A percentile compares a stretch with the other conserved stretches of the same genome.
These are phyloP conservation scores for Aphanomyces invadans DNA, from an alignment of 352 stramenopile species.

Conservation along the genomic window DNA sequence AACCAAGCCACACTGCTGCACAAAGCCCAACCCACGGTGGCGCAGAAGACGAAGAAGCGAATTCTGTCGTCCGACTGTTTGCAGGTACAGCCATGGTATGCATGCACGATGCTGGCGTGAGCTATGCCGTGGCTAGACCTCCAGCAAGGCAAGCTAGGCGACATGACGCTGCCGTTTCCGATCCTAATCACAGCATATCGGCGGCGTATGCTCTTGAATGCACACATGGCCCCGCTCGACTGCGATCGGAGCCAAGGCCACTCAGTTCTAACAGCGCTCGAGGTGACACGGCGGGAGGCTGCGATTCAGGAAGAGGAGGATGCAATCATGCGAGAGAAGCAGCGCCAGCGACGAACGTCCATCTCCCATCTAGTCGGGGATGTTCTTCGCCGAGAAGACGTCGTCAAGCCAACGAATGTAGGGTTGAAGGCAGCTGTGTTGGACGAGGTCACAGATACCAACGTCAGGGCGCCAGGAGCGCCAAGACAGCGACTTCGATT, in stretches of 20 bases:
- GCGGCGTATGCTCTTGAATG: slow-evolving; percentile 70
- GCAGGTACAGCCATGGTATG: slow-evolving; percentile 27
- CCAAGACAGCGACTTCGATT: background rate
- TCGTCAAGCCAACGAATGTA: background rate
- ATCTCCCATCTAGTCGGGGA: background rate
- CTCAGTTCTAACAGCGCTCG: slow-evolving; percentile 57
- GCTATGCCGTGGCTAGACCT: slow-evolving; percentile 31
- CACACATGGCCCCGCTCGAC: slow-evolving; percentile 55
- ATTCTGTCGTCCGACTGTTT: slow-evolving; percentile 70
- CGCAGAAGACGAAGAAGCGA: slow-evolving; percentile 25
- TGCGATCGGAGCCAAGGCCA: slow-evolving; percentile 24
- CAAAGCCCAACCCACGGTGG: background rate
- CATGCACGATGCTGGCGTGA: background rate
- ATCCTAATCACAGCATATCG: slow-evolving; percentile 74
- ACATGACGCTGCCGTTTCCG: slow-evolving; percentile 63
- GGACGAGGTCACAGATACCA: background rate
- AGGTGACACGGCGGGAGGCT: slow-evolving; percentile 39
- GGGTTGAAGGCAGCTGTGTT: background rate
- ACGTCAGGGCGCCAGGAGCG: background rate
- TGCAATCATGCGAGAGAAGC: background rate
- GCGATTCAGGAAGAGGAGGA: slow-evolving; percentile 10
- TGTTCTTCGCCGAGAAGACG: background rate
- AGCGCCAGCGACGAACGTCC: background rate
- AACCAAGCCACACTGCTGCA: background rate
- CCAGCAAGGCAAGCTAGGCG: slow-evolving; percentile 64